Evolutionary conservation across 129 eudicot species (phyloP).

Genomic region (Daucus carota): DH1_v3.0 NC_030385.2:20985501-20986000

Average conservation of each 20-base stretch:
- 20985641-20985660: neutral
- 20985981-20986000: slow-evolving; percentile 29
- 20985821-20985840: neutral
- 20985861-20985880: neutral
- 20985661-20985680: neutral
- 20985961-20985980: slow-evolving; percentile 35
- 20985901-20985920: slow-evolving; percentile 28
- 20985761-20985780: neutral
- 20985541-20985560: no score
- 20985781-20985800: neutral
- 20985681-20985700: neutral
- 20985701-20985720: no score
- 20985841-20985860: neutral
- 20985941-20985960: slow-evolving; percentile 38
- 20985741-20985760: neutral
- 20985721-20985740: no score
- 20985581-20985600: no score
- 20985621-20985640: no score
- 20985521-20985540: no score
- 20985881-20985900: slow-evolving; percentile 25
- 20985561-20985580: no score
- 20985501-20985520: no score
- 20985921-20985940: slow-evolving; percentile 36
- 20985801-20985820: neutral
- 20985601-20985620: no score